Evolutionary conservation across 2,329 filamentous ascomycete genomes (phyloP), one percentile per base, ranked within the genome.

Genomic region (Sphaceloma murrayae): DNA sequence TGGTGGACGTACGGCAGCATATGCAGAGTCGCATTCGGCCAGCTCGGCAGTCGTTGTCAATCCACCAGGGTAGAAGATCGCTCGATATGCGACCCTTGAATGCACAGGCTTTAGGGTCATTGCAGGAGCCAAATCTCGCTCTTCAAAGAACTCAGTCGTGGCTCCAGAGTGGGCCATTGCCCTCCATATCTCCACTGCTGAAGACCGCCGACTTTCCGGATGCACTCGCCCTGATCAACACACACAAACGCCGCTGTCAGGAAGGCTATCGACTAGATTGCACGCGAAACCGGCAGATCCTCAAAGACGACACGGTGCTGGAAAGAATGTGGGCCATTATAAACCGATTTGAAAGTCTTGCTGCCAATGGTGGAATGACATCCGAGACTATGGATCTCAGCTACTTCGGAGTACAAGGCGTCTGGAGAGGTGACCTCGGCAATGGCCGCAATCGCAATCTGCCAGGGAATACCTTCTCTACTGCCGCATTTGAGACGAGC

Each of bases 291-390:
- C 73, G 74, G 49, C 63, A 70, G 4, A 73, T 88, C n/a, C 72
- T 83, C 1, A 67, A 71, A 4, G 82, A 85, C 48, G 80, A 88
- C 54, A 75, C 74, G 21, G 85, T 82, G 75, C 67, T 89, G n/a
- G 73, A 78, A 46, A 80, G 83, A 46, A 66, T 84, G n/a, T 93
- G 85, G 85, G 74, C 77, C 34, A 85, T 83, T 70, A 69, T 88
- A 36, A 70, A 74, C 47, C 77, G 82, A n/a, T 63, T 70, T 51
- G 77, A 84, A 52, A 68, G 73, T 18, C 76, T 78, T 21, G 77
- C 80, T 2, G 67, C 72, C 26, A 72, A 80, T 50, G 74, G 77
- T 34, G 80, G 78, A n/a, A 83, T 91, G 81, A 67, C 81, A 18
- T 68, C 77, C 5, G 70, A 75, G 9, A 73, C 72, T 2, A 65